phyloP scores from a whole-genome alignment of 2,329 filamentous ascomycete genomes.

The Ophiocordyceps camponoti-rufipedis region DNA sequence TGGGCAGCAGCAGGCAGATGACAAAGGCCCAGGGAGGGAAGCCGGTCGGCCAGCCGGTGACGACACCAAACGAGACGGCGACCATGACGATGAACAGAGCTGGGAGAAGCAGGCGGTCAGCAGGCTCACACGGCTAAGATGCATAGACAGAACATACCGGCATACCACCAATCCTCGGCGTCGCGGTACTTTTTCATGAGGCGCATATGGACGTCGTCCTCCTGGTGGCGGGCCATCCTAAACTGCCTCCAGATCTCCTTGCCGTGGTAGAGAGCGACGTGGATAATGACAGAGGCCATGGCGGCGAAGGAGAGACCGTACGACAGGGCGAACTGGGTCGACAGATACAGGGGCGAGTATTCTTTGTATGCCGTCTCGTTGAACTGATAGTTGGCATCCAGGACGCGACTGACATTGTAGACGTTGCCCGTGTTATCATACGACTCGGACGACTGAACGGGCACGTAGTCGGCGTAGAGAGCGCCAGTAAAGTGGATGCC shows the following conservation, averaged over 20 bases:
- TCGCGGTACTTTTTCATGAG: constrained; percentile 38
- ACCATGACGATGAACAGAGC: constrained; percentile 21
- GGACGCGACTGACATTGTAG: constrained; percentile 38
- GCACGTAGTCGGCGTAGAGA: constrained; percentile 35
- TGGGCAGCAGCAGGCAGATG: constrained; percentile 19
- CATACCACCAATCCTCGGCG: constrained; percentile 40
- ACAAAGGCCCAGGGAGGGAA: constrained; percentile 25
- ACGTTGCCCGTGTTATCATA: constrained; percentile 39
- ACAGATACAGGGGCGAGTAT: constrained; percentile 37
- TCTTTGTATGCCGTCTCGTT: constrained; percentile 35
- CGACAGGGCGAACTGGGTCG: constrained; percentile 33
- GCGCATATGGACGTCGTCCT: constrained; percentile 31
- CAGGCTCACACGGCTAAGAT: constrained; percentile 6
- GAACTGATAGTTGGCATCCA: constrained; percentile 31
- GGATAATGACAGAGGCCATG: constrained; percentile 32
- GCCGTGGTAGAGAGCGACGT: constrained; percentile 33
- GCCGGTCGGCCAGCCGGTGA: constrained; percentile 19
- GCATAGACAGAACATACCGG: constrained; percentile 23
- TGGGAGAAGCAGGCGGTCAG: not conserved
- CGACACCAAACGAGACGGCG: constrained; percentile 29
- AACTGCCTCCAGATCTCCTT: constrained; percentile 22
- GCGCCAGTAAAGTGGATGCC: constrained; percentile 31
- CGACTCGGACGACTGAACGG: constrained; percentile 31
- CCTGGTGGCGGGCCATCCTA: constrained; percentile 15
- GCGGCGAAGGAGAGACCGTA: constrained; percentile 41